phyloP scores from a whole-genome alignment of 2,329 filamentous ascomycete genomes.

The Talaromyces amestolkiae region DNA sequence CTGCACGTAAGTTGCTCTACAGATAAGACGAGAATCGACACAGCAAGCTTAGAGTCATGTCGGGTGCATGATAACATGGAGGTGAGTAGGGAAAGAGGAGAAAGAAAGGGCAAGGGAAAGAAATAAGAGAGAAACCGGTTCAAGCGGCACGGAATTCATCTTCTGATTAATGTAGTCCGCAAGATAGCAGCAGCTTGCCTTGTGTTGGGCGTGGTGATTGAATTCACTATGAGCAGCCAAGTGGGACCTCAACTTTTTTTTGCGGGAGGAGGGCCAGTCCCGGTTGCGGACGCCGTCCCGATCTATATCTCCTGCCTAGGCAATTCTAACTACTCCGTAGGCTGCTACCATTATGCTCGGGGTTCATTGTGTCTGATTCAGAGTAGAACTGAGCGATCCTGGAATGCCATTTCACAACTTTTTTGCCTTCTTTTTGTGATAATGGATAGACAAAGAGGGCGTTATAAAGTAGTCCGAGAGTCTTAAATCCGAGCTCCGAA shows the following conservation, averaged over 20 bases:
- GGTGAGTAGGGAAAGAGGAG: background rate
- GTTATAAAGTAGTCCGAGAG: background rate
- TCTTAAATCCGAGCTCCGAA: slow-evolving; percentile 9
- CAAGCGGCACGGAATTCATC: background rate
- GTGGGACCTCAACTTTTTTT: slow-evolving; percentile 3
- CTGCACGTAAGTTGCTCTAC: background rate
- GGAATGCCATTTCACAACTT: background rate
- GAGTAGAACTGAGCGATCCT: background rate
- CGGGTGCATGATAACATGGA: background rate
- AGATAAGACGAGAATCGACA: background rate
- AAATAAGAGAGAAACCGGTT: background rate
- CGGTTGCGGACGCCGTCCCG: background rate
- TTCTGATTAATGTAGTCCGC: background rate
- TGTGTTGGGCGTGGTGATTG: background rate
- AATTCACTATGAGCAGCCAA: slow-evolving; percentile 1
- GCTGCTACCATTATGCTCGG: background rate
- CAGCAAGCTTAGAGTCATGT: background rate
- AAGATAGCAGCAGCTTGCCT: background rate
- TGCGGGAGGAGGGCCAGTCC: background rate
- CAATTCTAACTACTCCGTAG: background rate
- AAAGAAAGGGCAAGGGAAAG: background rate
- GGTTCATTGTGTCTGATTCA: background rate
- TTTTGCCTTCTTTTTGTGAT: background rate
- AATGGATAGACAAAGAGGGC: background rate
- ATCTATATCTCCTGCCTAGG: background rate